A percentile compares a stretch with the other conserved stretches of the same genome.
phyloP scores from a whole-genome alignment of 2,329 filamentous ascomycete genomes.

The Parastagonospora nodorum region DNA sequence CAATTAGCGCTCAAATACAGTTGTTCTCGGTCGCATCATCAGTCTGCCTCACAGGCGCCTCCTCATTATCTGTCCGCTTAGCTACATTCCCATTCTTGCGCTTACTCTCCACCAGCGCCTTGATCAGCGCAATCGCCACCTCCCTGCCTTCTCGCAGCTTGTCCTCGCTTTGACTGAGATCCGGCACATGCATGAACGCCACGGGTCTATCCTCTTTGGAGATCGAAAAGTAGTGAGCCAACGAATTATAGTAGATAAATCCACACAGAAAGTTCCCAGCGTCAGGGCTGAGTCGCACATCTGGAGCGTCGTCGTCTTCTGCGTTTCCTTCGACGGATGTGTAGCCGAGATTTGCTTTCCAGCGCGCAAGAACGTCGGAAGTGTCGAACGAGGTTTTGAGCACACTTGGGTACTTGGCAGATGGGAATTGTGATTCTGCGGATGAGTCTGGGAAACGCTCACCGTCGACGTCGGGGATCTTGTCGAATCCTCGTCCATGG shows the following conservation, averaged over 20 bases:
- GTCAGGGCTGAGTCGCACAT: conserved; percentile 37
- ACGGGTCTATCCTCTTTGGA: conserved; percentile 34
- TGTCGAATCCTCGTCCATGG: conserved; percentile 34
- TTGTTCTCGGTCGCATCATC: no score
- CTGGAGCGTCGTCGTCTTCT: conserved; percentile 9
- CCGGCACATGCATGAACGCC: conserved; percentile 43
- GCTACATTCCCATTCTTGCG: conserved; percentile 23
- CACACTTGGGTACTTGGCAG: conserved; percentile 20
- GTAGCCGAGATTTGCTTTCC: conserved; percentile 26
- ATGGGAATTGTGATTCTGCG: conserved; percentile 23
- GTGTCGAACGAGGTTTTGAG: conserved; percentile 40
- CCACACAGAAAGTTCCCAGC: conserved; percentile 46
- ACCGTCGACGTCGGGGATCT: conserved; percentile 42
- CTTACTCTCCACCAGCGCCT: conserved; percentile 40
- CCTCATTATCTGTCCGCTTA: no score
- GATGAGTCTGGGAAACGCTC: conserved; percentile 25
- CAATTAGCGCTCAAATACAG: no score
- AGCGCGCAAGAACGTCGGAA: conserved; percentile 37
- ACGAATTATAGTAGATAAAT: conserved; percentile 43
- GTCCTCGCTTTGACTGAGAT: conserved; percentile 34
- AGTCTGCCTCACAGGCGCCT: no score
- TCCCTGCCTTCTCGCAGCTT: conserved; percentile 32
- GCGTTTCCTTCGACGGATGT: not conserved
- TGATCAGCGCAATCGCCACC: conserved; percentile 40
- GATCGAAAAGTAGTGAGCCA: conserved; percentile 35